Evolutionary conservation across 345 rosid genomes (phyloP).

Genomic region (Limnanthes douglasii): DNA sequence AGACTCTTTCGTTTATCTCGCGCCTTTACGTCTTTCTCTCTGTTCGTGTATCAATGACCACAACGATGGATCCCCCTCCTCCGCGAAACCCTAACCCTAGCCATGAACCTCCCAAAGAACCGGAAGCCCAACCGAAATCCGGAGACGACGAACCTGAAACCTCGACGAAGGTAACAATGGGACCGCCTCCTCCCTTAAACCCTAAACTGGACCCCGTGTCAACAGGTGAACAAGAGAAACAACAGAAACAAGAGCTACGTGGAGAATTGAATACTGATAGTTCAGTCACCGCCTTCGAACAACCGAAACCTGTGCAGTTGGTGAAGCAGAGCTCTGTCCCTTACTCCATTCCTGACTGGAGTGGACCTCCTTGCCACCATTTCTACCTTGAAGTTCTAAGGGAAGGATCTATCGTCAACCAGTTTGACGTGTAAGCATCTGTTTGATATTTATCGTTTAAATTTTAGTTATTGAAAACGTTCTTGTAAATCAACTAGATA

Average conservation of each 20-base stretch:
- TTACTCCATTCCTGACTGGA: slow-evolving; percentile 82
- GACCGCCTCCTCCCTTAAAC: slow-evolving; percentile 28
- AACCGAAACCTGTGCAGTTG: slow-evolving; percentile 5
- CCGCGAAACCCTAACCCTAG: slow-evolving; percentile 18
- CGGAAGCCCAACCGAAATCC: slow-evolving; percentile 1
- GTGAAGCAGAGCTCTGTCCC: slow-evolving; percentile 33
- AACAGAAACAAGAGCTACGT: neutral
- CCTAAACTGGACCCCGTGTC: slow-evolving; percentile 9
- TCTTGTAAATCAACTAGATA: neutral
- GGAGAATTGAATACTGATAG: no score
- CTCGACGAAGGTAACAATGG: slow-evolving; percentile 11
- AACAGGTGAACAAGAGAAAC: slow-evolving; percentile 3
- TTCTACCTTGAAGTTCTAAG: slow-evolving; percentile 71
- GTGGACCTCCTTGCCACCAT: slow-evolving; percentile 51
- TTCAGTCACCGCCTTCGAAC: slow-evolving; percentile 8
- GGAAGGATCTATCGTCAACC: slow-evolving; percentile 64
- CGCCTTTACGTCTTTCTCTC: slow-evolving; percentile 1
- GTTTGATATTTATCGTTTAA: neutral
- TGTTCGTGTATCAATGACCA: slow-evolving; percentile 7
- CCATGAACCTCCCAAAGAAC: slow-evolving; percentile 7
- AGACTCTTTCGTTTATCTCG: neutral
- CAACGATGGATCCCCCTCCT: slow-evolving; percentile 48
- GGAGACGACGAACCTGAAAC: slow-evolving; percentile 6
- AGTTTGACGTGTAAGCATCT: slow-evolving; percentile 35
- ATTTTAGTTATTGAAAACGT: slow-evolving; percentile 3